Evolutionary conservation across 768 basidiomycete species (phyloP).

Genomic region (Russula compacta): DNA sequence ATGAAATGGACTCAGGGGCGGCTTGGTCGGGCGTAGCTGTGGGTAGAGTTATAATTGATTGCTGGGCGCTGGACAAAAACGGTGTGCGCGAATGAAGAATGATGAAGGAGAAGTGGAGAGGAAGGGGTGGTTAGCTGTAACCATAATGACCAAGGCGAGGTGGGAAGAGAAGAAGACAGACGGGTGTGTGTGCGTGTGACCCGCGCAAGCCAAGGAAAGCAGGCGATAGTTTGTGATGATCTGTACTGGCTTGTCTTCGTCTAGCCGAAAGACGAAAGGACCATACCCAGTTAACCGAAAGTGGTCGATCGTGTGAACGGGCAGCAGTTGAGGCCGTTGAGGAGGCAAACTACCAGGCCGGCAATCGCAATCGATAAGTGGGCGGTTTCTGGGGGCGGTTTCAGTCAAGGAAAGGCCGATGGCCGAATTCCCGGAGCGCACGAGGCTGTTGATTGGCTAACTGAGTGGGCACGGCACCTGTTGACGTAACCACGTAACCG

Average conservation of each 20-base stretch:
- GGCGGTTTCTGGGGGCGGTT: conserved; percentile 21
- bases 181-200: background rate
- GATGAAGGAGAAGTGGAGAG: background rate
- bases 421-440: conserved; percentile 9
- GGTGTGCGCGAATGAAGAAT: too few species aligned
- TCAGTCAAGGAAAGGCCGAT: conserved; percentile 7
- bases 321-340: conserved; percentile 8
- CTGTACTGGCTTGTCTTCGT: too few species aligned
- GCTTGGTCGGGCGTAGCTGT: conserved; percentile 7
- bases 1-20: background rate
- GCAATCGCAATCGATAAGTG: background rate
- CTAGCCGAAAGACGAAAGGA: background rate
- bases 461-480: background rate
- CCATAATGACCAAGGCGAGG: background rate
- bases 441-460: background rate
- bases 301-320: conserved; percentile 16
- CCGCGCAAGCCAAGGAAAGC: too few species aligned
- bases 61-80: background rate
- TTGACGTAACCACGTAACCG: conserved; percentile 12
- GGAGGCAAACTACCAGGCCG: background rate
- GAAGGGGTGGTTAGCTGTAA: background rate
- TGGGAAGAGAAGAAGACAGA: too few species aligned
- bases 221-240: background rate
- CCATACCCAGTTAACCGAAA: conserved; percentile 12
- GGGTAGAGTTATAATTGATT: background rate